Base-by-base conservation (phyloP, 768 basidiomycete genomes). In the Mycena haematopus region DNA sequence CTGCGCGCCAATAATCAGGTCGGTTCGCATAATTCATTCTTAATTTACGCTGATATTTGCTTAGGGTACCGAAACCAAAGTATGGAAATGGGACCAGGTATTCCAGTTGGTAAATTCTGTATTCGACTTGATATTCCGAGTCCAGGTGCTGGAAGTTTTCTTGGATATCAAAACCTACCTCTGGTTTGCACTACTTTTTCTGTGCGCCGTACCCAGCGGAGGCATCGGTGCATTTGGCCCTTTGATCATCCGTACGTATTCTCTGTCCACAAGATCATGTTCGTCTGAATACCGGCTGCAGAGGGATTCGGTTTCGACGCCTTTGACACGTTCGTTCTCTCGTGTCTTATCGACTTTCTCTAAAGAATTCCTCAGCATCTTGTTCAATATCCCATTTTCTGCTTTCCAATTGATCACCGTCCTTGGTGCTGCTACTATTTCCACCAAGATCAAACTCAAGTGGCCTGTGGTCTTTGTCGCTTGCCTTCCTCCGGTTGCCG, bases 351-450 rank as follows among this genome's bases (percentile, higher is more conserved):
- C 22, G 6, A 6, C 19, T 21, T 21, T 21, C 24, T 36, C 51
- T 45, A 6, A 40, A 50, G 31, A n/a, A 6, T 33, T 19, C 19
- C 19, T 29, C 21, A 65, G 64, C 8, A 80, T 83, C 35, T 70
- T 83, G n/a, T 78, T 84, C 72, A 82, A 81, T 62, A 80, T 82
- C 58, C 82, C 81, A 5, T 84, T 82, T 68, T 71, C 74, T 24
- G 73, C 73, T 14, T 68, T 84, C 21, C 80, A 82, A 68, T 73
- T 81, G 35, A 67, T 79, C 52, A 36, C 77, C 53, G 79, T 76
- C 55, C 53, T 81, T 31, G 33, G 70, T 22, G 69, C 80, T 2
- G 79, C 77, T 19, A 73, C 61, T 22, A 65, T 78, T 22, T 75
- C 79, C 3, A 78, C 72, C 31, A 73, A 70, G 51, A 72, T 78